Evolutionary conservation across 1,139 yeast species (phyloP), one percentile per base, ranked within the genome.

Genomic region (Pichia sp.): DNA sequence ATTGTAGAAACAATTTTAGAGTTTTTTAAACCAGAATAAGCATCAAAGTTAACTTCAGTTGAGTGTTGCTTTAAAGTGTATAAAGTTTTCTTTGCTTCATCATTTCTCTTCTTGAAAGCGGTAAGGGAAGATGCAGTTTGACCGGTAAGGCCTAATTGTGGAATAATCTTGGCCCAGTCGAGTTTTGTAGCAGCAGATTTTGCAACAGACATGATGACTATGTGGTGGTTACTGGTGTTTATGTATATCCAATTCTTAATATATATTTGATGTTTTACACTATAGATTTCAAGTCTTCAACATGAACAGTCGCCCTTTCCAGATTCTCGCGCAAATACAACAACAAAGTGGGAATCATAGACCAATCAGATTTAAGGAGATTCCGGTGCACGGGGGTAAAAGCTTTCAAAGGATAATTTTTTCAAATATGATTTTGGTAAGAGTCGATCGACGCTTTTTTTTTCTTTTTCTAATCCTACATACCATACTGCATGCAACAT

Each of bases 101-200:
- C 97, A 70, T 87, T 84, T 78, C 99, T 86, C 85, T 94, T 92
- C 75, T 90, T 92, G 84, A 92, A 92, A 37, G 95, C 78, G 48
- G 92, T 78, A 65, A 92, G 76, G 39, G 95, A 80, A 48, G 87
- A 66, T 52, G 96, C 95, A 54, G 98, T 92, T 64, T 83, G 71
- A 52, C 98, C 98, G 52, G 96, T 81, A 66, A 92, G 78, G 51
- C 97, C 96, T 65, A 92, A 78, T 56, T 92, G 80, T 58, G 94
- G 74, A 64, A 87, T 78, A 64, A 92, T 82, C 72, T 83, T 82
- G 65, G 94, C 81, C 97, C 97, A 92, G 78, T 92, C 95, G 69
- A 92, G 76, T 74, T 89, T 90, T 64, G 85, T 74, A 62, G 94
- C 80, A 61, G 87, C 92, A 61, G 84, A 74, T 70, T 78, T 80